Evolutionary conservation across 2,329 filamentous ascomycete species (phyloP).

Genomic region (Camillea tinctor): DNA sequence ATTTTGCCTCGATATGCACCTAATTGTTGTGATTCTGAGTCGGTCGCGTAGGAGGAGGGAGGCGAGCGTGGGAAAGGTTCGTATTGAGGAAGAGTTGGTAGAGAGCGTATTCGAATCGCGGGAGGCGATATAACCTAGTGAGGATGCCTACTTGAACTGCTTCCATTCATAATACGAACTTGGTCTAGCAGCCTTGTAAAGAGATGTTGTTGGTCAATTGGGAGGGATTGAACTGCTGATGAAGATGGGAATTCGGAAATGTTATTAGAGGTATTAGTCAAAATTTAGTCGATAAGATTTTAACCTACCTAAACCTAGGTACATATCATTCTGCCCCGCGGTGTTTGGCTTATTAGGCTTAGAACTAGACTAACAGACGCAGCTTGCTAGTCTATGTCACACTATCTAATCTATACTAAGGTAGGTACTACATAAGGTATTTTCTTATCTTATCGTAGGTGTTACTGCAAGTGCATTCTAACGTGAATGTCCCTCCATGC

Average conservation of each 20-base stretch:
- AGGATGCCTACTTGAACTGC: constrained; percentile 19
- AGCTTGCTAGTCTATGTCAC: not conserved
- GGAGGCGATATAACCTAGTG: constrained; percentile 19
- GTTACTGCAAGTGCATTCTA: not conserved
- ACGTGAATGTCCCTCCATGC: not conserved
- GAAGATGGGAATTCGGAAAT: too few relatives aligned
- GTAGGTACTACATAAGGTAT: too few relatives aligned
- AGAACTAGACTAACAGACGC: too few relatives aligned
- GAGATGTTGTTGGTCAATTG: too few relatives aligned
- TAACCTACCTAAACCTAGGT: not conserved
- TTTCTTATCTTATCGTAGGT: not conserved
- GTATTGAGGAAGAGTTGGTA: constrained; percentile 16
- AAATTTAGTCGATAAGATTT: not conserved
- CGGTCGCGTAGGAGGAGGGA: constrained; percentile 2
- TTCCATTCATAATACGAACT: constrained; percentile 19
- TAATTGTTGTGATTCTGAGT: constrained; percentile 1
- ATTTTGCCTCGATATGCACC: not conserved
- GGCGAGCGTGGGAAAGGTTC: not conserved
- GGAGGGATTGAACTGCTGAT: too few relatives aligned
- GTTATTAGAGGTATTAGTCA: not conserved
- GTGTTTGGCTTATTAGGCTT: too few relatives aligned
- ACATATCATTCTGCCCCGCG: not conserved
- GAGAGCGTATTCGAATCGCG: constrained; percentile 18
- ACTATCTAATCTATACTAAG: too few relatives aligned
- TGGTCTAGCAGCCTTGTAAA: too few relatives aligned